phyloP scores from a whole-genome alignment of 2,329 filamentous ascomycete species.

The Conoideocrella luteorostrata region DNA sequence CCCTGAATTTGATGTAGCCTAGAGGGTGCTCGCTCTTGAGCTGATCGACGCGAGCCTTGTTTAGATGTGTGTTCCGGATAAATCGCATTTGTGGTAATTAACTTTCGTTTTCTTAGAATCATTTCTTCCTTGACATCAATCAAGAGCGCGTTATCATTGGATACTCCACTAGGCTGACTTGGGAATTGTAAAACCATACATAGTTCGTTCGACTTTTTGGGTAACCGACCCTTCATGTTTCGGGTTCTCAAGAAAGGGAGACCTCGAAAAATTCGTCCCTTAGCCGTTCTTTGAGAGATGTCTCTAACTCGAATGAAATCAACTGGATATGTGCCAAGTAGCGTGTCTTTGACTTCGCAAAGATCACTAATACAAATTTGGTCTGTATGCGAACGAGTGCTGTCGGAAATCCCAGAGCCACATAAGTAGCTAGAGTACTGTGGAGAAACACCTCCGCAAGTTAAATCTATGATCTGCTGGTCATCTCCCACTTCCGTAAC shows the following conservation, averaged over 20 bases:
- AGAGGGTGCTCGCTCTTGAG: slow-evolving; percentile 16
- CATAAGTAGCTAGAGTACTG: not conserved
- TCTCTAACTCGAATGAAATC: slow-evolving; percentile 35
- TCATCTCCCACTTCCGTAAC: not conserved
- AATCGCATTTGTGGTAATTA: slow-evolving; percentile 50
- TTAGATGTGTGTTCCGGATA: slow-evolving; percentile 33
- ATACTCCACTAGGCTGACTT: slow-evolving; percentile 24
- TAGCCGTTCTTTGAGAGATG: slow-evolving; percentile 26
- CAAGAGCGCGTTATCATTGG: slow-evolving; percentile 27
- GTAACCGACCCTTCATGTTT: slow-evolving; percentile 29
- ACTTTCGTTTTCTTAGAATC: slow-evolving; percentile 32
- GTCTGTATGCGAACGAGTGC: not conserved
- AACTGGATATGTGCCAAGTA: slow-evolving; percentile 19
- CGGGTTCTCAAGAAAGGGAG: slow-evolving; percentile 29
- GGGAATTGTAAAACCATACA: slow-evolving; percentile 31
- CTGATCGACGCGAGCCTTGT: slow-evolving; percentile 4
- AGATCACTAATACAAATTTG: slow-evolving; percentile 19
- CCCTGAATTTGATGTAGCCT: not conserved
- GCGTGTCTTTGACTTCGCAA: slow-evolving; percentile 20
- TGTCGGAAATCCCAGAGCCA: too few relatives aligned
- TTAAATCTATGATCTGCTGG: not conserved
- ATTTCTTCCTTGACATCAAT: slow-evolving; percentile 34
- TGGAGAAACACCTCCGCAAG: not conserved
- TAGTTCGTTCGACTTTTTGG: slow-evolving; percentile 35
- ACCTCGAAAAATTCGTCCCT: slow-evolving; percentile 29